Base-by-base conservation (phyloP, 2,329 filamentous ascomycete species). In the Mycosphaerelloides madeirae region DNA sequence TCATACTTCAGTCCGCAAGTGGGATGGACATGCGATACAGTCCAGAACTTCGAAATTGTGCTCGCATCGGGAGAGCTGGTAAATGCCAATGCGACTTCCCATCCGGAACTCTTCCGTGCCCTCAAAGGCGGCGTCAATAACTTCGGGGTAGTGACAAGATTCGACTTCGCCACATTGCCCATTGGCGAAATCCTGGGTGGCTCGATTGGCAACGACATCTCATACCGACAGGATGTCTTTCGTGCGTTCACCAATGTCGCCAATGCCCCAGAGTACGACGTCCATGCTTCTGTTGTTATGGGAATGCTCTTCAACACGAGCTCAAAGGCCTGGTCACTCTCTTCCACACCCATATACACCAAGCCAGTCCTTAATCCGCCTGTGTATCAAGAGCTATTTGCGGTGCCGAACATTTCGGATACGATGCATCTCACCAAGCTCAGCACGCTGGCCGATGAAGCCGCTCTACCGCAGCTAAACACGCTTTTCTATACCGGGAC, bases 71-170 rank as follows among this genome's bases (percentile, higher is more conserved):
- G 69, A 0, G 46, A 49, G 6, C 50, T 69, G 15, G 60, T 69
- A 14, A 65, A 55, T 2, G 64, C 64, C 1, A 75, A 71, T 1
- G 58, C 63, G 3, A 56, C 57, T 0, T 65, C 74, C 47, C 68
- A 79, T 31, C 25, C 59, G 0, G 72, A 76, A 41, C 60, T 76
- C 2, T 76, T 73, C 54, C 73, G 68, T 65, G 71, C 68, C 16
- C 46, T 74, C 18, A 63, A 66, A 12, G 71, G 71, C 16, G 71
- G 69, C 2, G 65, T 67, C 0, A 66, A 68, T 44, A 70, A 68
- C 38, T 73, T 73, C 45, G 71, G 70, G 13, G 60, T 71, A n/a
- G 67, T 72, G 5, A 68, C 68, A 0, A 64, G 71, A 28, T 75
- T 76, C 57, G 45, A 51, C 20, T 64, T 51, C n/a, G 33, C 41